phyloP scores from a whole-genome alignment of 2,329 filamentous ascomycete species.

The Ophiocordyceps camponoti-rufipedis region DNA sequence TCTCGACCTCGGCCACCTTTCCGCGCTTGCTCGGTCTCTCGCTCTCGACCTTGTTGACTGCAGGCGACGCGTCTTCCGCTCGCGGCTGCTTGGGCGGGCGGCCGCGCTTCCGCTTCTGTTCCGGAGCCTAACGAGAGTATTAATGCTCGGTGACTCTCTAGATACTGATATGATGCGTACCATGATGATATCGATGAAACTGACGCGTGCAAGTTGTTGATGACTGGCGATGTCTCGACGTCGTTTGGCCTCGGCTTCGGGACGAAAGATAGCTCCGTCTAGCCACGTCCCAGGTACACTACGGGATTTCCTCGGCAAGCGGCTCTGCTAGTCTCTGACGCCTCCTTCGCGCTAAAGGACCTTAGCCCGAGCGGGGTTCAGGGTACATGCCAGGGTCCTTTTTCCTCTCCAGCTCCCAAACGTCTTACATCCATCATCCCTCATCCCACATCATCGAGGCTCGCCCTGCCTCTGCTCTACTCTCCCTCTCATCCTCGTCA shows the following conservation, averaged over 20 bases:
- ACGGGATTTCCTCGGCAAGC: no score
- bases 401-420: neutral
- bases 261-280: no score
- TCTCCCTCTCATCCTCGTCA: neutral
- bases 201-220: neutral
- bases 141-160: neutral
- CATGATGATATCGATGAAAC: neutral
- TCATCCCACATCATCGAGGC: neutral
- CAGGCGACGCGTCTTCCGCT: slow-evolving; percentile 4
- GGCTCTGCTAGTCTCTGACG: no score
- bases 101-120: slow-evolving; percentile 24
- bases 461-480: neutral
- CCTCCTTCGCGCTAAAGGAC: no score
- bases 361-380: no score
- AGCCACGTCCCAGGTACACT: no score
- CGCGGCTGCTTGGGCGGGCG: slow-evolving; percentile 11
- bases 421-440: neutral
- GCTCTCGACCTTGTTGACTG: slow-evolving; percentile 5
- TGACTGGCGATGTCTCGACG: neutral
- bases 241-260: neutral
- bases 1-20: slow-evolving; percentile 1
- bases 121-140: slow-evolving; percentile 5
- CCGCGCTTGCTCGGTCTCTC: slow-evolving; percentile 10
- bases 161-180: neutral
- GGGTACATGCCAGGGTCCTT: no score